Percentiles rank a stretch among this genome's conserved stretches.
phyloP scores from a whole-genome alignment of 768 basidiomycete genomes.

The Leccinellum albellum region DNA sequence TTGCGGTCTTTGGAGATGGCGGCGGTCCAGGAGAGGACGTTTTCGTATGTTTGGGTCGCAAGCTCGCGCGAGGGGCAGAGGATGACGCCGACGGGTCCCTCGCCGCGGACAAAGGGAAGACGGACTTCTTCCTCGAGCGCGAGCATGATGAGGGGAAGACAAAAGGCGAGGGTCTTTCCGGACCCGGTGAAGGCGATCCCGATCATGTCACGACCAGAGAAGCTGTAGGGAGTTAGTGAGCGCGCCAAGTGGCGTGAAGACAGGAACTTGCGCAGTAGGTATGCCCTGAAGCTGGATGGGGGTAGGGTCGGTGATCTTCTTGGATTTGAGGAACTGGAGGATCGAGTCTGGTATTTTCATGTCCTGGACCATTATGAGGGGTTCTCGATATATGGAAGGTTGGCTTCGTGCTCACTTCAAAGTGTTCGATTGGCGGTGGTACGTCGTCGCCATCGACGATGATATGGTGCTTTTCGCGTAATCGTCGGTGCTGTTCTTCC shows the following conservation, averaged over 20 bases:
- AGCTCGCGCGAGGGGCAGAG: constrained; percentile 97
- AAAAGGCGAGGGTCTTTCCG: constrained; percentile 98
- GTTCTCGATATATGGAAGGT: background rate
- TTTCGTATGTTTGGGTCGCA: constrained; percentile 96
- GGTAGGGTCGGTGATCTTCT: constrained; percentile 82
- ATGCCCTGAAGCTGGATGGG: constrained; percentile 98
- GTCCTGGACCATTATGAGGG: constrained; percentile 51
- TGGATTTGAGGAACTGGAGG: constrained; percentile 76
- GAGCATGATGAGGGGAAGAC: constrained; percentile 95
- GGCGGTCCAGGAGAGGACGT: constrained; percentile 80
- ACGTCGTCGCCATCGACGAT: constrained; percentile 91
- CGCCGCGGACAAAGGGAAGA: constrained; percentile 84
- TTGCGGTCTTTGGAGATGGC: constrained; percentile 74
- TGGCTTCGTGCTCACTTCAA: constrained; percentile 48
- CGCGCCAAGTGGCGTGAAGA: background rate
- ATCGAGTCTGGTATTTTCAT: constrained; percentile 97
- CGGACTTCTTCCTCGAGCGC: constrained; percentile 91
- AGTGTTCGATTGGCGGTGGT: constrained; percentile 89
- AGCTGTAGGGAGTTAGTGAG: constrained; percentile 45
- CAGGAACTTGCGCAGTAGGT: constrained; percentile 77
- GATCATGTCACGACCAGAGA: constrained; percentile 94
- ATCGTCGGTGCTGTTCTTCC: constrained; percentile 62
- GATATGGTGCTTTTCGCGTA: constrained; percentile 92
- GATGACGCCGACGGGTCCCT: constrained; percentile 95
- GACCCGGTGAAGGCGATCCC: constrained; percentile 99